Evolutionary conservation across 257 asterid genomes (phyloP).

Genomic region (Solanum corneliomulleri): DNA sequence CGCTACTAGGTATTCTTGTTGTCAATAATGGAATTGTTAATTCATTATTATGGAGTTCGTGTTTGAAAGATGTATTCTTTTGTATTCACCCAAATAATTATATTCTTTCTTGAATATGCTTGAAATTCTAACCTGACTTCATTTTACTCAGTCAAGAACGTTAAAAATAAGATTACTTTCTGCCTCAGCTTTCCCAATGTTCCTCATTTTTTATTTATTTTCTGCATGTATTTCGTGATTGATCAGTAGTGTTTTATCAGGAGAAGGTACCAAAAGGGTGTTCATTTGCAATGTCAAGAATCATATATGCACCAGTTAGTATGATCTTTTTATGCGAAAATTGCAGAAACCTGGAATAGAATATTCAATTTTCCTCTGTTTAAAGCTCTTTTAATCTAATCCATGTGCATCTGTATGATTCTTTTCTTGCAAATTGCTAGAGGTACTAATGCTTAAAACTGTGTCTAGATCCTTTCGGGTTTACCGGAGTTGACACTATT

Average conservation of each 20-base stretch:
- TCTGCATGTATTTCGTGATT: not conserved
- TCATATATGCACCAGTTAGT: not conserved
- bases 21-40: not conserved
- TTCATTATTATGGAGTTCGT: not conserved
- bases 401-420: not conserved
- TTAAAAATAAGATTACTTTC: not conserved
- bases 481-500: not conserved
- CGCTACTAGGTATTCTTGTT: slow-evolving; percentile 71
- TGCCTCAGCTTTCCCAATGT: not conserved
- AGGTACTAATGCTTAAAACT: not conserved
- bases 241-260: not conserved
- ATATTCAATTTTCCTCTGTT: not conserved
- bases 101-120: not conserved
- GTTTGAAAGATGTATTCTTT: not conserved
- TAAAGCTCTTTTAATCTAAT: not conserved
- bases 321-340: not conserved
- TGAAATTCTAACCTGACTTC: not conserved
- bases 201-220: not conserved
- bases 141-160: not conserved
- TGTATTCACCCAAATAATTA: not conserved
- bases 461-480: not conserved
- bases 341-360: not conserved
- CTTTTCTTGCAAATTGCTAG: not conserved
- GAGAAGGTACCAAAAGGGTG: not conserved
- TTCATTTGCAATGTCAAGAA: not conserved